phyloP scores from a whole-genome alignment of 1,139 yeast species.

The Kazachstania sp. region DNA sequence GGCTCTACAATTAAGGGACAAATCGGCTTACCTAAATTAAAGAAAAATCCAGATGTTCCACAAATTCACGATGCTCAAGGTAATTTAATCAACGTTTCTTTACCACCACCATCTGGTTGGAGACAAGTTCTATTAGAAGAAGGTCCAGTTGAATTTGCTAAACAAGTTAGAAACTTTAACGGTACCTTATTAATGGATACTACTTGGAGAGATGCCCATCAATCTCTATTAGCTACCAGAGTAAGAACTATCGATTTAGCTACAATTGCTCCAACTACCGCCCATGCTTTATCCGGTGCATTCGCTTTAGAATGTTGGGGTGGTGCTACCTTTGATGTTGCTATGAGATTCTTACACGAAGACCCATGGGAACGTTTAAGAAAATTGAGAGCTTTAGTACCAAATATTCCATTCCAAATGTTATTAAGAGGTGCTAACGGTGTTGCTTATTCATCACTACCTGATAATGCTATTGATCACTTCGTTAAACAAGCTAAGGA shows the following conservation, averaged over 20 bases:
- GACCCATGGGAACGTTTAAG: slow-evolving; percentile 98
- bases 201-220: slow-evolving; percentile 99
- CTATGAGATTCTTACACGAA: slow-evolving; percentile 96
- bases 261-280: slow-evolving; percentile 89
- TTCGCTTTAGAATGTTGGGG: slow-evolving; percentile 99
- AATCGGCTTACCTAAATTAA: slow-evolving; percentile 79
- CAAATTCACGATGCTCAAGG: slow-evolving; percentile 49
- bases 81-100: slow-evolving; percentile 49
- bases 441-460: slow-evolving; percentile 93
- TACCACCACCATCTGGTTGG: slow-evolving; percentile 74
- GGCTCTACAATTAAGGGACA: slow-evolving; percentile 96
- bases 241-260: slow-evolving; percentile 88
- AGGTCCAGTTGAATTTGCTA: slow-evolving; percentile 86
- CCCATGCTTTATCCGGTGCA: slow-evolving; percentile 82
- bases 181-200: slow-evolving; percentile 96
- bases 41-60: slow-evolving; percentile 69
- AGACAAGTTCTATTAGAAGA: slow-evolving; percentile 73
- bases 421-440: slow-evolving; percentile 98
- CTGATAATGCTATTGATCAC: slow-evolving; percentile 97
- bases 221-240: slow-evolving; percentile 94
- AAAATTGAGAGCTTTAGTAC: slow-evolving; percentile 78
- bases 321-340: slow-evolving; percentile 98
- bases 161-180: slow-evolving; percentile 70
- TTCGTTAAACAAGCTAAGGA: slow-evolving; percentile 91
- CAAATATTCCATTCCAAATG: slow-evolving; percentile 99